Base-by-base conservation (phyloP, 495 filamentous ascomycete genomes). In the Bombardia bombarda region DNA sequence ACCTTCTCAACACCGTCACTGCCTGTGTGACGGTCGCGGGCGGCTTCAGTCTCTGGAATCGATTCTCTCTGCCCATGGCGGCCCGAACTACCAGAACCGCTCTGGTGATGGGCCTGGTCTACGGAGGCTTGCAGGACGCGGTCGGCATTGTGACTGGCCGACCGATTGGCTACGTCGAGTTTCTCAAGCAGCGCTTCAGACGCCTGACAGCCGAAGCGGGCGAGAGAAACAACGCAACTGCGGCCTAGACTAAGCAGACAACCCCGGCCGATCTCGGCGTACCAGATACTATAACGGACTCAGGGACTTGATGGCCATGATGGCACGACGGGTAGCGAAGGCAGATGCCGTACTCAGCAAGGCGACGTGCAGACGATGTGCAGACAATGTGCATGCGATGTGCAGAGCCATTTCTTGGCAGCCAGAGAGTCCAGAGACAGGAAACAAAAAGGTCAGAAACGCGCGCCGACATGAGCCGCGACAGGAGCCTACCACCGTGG, bases 61-160 rank as follows among this genome's bases (percentile, higher is more conserved):
- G 82, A 23, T 87, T 95, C 50, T 84, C 88, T 39, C 65, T 90
- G 23, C 75, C 78, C 19, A 90, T 87, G 46, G 82, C 88, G 19
- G 89, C 88, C 31, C 79, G 88, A 47, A 89, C 86, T 30, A 83
- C 87, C 34, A 92, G 82, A 63, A 74, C 80, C 38, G 90, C 87
- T 2, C 62, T 95, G 36, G 73, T 81, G 42, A 72, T 83, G 34
- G 88, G 90, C n/a, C 48, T 94, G 3, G 72, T 63, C 18, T 95
- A 85, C 66, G 92, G 92, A 28, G 66, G 94, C 24, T 50, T 78
- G 33, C 90, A 98, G 63, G 92, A 51, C 85, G 0, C 54, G 7
- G 7, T 57, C 24, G 54, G 53, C 14, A 20, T 75, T 17, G 53
- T 72, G 20, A 81, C 77, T 56, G 88, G 89, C 25, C 78, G 84